Percentiles rank a stretch among this genome's conserved stretches.
phyloP scores from a whole-genome alignment of 108 stramenopile species.

The Asterionellopsis glacialis region DNA sequence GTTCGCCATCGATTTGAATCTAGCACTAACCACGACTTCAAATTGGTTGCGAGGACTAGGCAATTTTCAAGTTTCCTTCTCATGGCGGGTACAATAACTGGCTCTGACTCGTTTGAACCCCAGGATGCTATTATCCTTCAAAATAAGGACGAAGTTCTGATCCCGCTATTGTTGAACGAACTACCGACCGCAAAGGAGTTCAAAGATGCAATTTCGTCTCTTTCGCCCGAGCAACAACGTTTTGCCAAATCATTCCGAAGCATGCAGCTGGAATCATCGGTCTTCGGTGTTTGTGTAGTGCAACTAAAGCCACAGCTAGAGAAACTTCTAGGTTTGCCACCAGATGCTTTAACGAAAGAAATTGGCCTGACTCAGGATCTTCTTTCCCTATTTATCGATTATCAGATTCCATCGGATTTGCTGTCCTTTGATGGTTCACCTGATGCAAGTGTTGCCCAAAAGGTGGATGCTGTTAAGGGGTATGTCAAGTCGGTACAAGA shows the following conservation, averaged over 20 bases:
- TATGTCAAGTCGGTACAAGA: constrained; percentile 63
- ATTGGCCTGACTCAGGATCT: constrained; percentile 82
- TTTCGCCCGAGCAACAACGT: constrained; percentile 81
- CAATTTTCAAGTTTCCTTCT: constrained; percentile 80
- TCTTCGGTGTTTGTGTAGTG: constrained; percentile 76
- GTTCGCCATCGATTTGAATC: constrained; percentile 45
- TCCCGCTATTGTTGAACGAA: constrained; percentile 71
- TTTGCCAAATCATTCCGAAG: constrained; percentile 73
- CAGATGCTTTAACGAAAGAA: constrained; percentile 73
- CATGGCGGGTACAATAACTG: constrained; percentile 67
- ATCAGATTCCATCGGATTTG: constrained; percentile 82
- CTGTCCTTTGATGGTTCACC: constrained; percentile 66
- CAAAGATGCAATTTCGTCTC: constrained; percentile 74
- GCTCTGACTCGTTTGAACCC: constrained; percentile 53
- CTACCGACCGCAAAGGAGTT: constrained; percentile 86
- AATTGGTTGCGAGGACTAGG: constrained; percentile 52
- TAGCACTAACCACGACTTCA: not conserved
- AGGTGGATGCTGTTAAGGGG: constrained; percentile 52
- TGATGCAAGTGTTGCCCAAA: constrained; percentile 34
- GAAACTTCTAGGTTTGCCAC: constrained; percentile 52
- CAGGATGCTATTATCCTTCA: constrained; percentile 80
- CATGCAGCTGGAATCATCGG: constrained; percentile 79
- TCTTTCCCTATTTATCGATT: constrained; percentile 75
- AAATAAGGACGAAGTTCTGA: constrained; percentile 85
- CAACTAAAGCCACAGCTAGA: constrained; percentile 90